Base-by-base conservation (phyloP, 2,329 filamentous ascomycete species). In the Arthrobotrys megalospora region DNA sequence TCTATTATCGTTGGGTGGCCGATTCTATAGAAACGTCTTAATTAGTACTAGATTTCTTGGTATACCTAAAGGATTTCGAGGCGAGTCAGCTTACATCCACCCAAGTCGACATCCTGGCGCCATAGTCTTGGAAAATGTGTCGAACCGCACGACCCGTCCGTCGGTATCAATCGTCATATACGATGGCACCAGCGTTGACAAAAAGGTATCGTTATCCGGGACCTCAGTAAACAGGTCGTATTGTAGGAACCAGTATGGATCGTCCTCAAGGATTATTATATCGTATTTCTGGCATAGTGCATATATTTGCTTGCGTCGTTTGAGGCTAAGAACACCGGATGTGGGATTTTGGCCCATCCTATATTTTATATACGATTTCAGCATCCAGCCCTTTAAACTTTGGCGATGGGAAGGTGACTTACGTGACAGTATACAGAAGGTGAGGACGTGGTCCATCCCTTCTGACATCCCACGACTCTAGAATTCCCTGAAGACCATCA, bases 241-340 rank as follows among this genome's bases (percentile, higher is more conserved):
- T 83, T 97, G 95, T 7, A 98, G 87, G 84, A 96, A 95, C 93
- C 93, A 97, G 86, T 97, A 97, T 5, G 95, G 95, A 80, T 97
- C 94, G 82, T 98, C 95, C 84, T 98, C 95, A 79, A 96, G 86
- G 80, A 97, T 97, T 82, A 97, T 89, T 80, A 97, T 89, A 84
- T 97, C 94, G 85, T 93, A 97, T 83, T 91, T 89, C 83, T 90
- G 90, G 85, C 92, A 96, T 12, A 97, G 83, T 16, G 88, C 89
- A 83, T 97, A 97, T 32, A 97, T 88, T 64, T 94, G 90, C 81
- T 89, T 91, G 69, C 93, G 89, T 47, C 95, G 90, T 82, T 91
- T 85, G 8, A 96, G 83, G 1, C 92, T 91, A 1, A 96, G 86
- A 1, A 92, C 90, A 36, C 91, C 90, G 34, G 92, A 91, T 0